Evolutionary conservation across 805 yeast genomes (phyloP), one percentile per base, ranked within the genome.

Genomic region (Myxozyma kluyveri): DNA sequence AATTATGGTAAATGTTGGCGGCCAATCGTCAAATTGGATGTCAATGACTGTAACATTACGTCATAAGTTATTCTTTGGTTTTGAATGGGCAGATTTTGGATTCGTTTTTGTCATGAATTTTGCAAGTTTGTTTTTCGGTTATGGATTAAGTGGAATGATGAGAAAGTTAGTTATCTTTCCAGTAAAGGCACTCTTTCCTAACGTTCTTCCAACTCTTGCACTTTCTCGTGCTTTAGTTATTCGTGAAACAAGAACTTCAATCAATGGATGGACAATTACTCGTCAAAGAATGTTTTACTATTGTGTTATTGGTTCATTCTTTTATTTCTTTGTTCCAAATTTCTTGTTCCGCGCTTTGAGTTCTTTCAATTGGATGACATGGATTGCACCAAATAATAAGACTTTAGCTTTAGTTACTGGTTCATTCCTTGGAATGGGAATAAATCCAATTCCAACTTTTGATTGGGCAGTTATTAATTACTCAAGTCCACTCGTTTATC

Each of bases 121-220:
- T 2, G 74, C 83, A 2, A 74, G 85, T 2, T 83, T 82, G 62
- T 79, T 78, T 55, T 67, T 83, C 56, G 89, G 88, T 21, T 78
- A 81, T 62, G 83, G 86, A 1, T 75, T 83, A 64, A 86, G 88
- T 4, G 83, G 84, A 43, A 62, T 83, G 22, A 74, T 82, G 74
- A 75, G 84, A 61, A 75, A 77, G 53, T 76, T 83, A 31, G 73
- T 74, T 2, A 74, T 45, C n/a, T 50, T 38, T 23, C 54, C 45
- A 10, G 76, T 83, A 18, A 70, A 77, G 35, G 78, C 81, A 57
- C 62, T 81, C 32, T 81, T 84, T 83, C 83, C 81, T 32, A 68
- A 74, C 1, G 51, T 70, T 2, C 61, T 79, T 54, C 81, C 82
- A 21, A 67, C 75, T 0, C 56, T 79, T 35, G 77, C 80, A 14